Conservation (phyloP, 1,284 basidiomycete species). For the Ustilago shanxiensis region DNA sequence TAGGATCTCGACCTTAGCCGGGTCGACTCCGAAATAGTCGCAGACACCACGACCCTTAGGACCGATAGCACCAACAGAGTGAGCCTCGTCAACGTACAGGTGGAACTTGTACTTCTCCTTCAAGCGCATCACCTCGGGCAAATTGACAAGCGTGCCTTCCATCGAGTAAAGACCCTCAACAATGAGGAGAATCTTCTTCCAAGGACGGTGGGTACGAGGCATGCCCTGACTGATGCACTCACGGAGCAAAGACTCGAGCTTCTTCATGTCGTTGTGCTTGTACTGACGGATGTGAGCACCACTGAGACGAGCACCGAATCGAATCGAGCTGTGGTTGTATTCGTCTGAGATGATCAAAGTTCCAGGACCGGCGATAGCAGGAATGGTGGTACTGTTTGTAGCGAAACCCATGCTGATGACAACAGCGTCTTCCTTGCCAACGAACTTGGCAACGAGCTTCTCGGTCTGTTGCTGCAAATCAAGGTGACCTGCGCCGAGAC, state of each 20-base stretch:
- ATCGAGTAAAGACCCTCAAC: slow-evolving; percentile 98
- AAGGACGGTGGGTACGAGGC: slow-evolving; percentile 94
- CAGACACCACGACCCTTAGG: slow-evolving; percentile 92
- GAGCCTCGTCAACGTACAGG: slow-evolving; percentile 95
- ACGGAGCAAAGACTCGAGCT: slow-evolving; percentile 83
- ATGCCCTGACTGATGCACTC: slow-evolving; percentile 98
- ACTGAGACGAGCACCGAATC: slow-evolving; percentile 89
- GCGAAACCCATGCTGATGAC: slow-evolving; percentile 98
- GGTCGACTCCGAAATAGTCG: slow-evolving; percentile 92
- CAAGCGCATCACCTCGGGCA: slow-evolving; percentile 86
- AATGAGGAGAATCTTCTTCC: slow-evolving; percentile 97
- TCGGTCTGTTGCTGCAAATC: slow-evolving; percentile 88
- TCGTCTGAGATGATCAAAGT: slow-evolving; percentile 97
- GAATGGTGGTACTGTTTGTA: slow-evolving; percentile 95
- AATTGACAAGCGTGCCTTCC: slow-evolving; percentile 92
- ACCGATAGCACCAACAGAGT: slow-evolving; percentile 95
- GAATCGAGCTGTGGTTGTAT: slow-evolving; percentile 94
- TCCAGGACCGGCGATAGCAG: slow-evolving; percentile 89
- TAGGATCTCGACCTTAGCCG: slow-evolving; percentile 85
- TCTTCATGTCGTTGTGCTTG: slow-evolving; percentile 95
- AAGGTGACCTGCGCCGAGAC: slow-evolving; percentile 84
- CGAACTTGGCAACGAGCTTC: slow-evolving; percentile 87
- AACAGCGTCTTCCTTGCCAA: slow-evolving; percentile 88
- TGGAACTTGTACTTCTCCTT: slow-evolving; percentile 99
- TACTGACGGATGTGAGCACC: slow-evolving; percentile 91